A percentile compares a stretch with the other conserved stretches of the same genome.
phyloP scores from a whole-genome alignment of 495 filamentous ascomycete genomes.

The Penicillium atrosanguineum region DNA sequence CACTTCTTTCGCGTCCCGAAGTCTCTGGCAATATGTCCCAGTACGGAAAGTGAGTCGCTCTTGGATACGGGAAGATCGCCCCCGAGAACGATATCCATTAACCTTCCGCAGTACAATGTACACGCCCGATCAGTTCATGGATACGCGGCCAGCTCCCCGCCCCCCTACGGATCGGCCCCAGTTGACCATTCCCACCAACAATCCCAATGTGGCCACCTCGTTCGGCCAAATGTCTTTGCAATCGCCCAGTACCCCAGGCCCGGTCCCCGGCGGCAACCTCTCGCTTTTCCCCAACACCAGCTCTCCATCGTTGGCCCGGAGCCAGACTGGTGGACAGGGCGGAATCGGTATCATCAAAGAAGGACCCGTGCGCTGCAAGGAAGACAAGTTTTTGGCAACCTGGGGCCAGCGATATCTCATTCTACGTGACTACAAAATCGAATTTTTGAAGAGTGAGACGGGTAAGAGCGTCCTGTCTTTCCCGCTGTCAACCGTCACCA shows the following conservation, averaged over 20 bases:
- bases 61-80: neutral
- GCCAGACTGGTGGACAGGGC: conserved; percentile 59
- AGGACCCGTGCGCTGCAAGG: conserved; percentile 81
- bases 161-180: conserved; percentile 83
- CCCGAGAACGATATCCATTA: neutral
- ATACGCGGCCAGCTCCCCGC: conserved; percentile 88
- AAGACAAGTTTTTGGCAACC: conserved; percentile 79
- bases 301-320: conserved; percentile 60
- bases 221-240: conserved; percentile 71
- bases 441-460: conserved; percentile 87
- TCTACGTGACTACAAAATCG: conserved; percentile 80
- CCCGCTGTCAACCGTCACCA: conserved; percentile 76
- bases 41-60: conserved; percentile 41
- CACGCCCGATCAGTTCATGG: conserved; percentile 81
- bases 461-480: conserved; percentile 80
- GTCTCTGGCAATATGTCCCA: conserved; percentile 25
- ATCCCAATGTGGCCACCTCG: conserved; percentile 66
- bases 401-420: conserved; percentile 91
- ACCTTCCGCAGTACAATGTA: conserved; percentile 50
- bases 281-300: conserved; percentile 61
- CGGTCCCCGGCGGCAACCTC: conserved; percentile 40
- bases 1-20: conserved; percentile 13
- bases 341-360: conserved; percentile 80
- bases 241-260: conserved; percentile 59
- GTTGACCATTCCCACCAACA: conserved; percentile 63